Percentiles rank a stretch among this genome's conserved stretches.
phyloP scores from a whole-genome alignment of 2,329 filamentous ascomycete species.

The Botrytis byssoidea region DNA sequence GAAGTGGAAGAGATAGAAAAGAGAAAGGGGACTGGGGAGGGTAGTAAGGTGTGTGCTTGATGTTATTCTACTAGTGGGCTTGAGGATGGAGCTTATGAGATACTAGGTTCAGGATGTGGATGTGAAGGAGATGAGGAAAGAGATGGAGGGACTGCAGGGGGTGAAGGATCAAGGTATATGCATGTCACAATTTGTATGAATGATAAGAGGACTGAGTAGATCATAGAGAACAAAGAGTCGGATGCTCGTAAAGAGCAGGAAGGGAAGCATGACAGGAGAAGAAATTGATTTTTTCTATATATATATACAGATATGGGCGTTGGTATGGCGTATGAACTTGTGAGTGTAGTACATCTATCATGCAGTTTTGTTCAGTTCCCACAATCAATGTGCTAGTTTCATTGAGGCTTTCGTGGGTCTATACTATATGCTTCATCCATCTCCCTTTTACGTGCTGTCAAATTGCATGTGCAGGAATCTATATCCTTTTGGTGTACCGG shows the following conservation, averaged over 20 bases:
- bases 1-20: rapidly evolving
- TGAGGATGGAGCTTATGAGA: background rate
- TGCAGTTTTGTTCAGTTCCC: no score
- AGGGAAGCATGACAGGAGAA: background rate
- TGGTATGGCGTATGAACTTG: background rate
- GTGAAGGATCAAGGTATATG: background rate
- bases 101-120: background rate
- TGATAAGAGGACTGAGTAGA: background rate
- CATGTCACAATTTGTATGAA: no score
- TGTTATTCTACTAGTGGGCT: background rate
- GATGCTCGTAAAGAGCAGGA: background rate
- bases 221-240: background rate
- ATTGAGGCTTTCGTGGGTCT: background rate
- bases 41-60: background rate
- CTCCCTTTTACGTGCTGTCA: background rate
- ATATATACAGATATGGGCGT: rapidly evolving
- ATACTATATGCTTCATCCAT: background rate
- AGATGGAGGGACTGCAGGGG: background rate
- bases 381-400: background rate
- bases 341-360: no score
- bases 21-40: no score
- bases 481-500: background rate
- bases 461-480: background rate
- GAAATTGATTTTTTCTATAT: background rate
- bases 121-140: no score